phyloP scores from a whole-genome alignment of 805 yeast genomes.

The Sugiyamaella boreocaroliniensis region DNA sequence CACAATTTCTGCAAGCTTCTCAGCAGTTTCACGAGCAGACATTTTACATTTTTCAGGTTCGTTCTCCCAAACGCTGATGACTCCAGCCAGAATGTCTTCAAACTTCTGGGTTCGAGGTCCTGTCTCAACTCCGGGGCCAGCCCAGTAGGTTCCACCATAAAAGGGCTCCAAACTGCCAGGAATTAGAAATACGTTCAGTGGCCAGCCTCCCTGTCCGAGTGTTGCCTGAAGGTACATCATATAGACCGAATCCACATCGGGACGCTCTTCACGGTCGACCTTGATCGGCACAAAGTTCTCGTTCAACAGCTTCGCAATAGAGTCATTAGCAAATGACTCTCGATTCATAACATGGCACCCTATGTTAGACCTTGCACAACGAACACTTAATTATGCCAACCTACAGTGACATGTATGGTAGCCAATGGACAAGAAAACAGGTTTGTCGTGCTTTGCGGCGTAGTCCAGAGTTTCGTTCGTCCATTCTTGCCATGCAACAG shows the following conservation, averaged over 20 bases:
- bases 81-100: constrained; percentile 27
- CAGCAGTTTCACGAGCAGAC: constrained; percentile 23
- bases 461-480: constrained; percentile 24
- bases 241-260: constrained; percentile 35
- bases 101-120: constrained; percentile 21
- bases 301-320: constrained; percentile 28
- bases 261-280: constrained; percentile 35
- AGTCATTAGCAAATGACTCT: constrained; percentile 26
- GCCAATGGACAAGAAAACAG: constrained; percentile 34
- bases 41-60: constrained; percentile 25
- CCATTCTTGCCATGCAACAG: constrained; percentile 37
- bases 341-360: constrained; percentile 35
- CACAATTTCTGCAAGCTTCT: constrained; percentile 22
- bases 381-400: not conserved
- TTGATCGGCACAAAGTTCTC: constrained; percentile 32
- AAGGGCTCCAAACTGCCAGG: constrained; percentile 32
- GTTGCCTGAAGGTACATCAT: constrained; percentile 34
- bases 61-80: constrained; percentile 27
- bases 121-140: constrained; percentile 27
- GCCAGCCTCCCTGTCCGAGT: constrained; percentile 36
- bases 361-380: not conserved
- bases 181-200: constrained; percentile 33
- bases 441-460: constrained; percentile 29
- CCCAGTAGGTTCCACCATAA: constrained; percentile 36
- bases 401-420: constrained; percentile 33